Conservation (phyloP, 441 rosid genomes). For the Gossypium trilobum region DNA sequence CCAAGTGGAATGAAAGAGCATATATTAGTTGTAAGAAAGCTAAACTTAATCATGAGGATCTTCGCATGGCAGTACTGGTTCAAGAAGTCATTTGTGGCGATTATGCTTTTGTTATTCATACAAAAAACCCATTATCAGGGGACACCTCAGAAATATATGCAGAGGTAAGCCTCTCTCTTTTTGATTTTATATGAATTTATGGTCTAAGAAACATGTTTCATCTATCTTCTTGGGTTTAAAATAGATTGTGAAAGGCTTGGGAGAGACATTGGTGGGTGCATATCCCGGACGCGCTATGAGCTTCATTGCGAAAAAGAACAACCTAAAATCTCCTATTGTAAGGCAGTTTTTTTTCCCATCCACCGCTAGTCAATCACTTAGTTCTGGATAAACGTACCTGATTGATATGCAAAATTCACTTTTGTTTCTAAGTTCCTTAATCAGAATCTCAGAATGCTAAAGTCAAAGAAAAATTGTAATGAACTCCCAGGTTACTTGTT, state of each 20-base stretch:
- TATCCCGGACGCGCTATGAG: conserved; percentile 80
- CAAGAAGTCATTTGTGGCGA: conserved; percentile 72
- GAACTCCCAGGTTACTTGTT: conserved; percentile 38
- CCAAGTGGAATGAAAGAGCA: conserved; percentile 83
- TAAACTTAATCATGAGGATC: conserved; percentile 46
- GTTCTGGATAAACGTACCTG: not conserved
- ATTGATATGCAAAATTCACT: conserved; percentile 3
- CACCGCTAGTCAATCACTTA: not conserved
- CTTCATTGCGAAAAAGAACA: conserved; percentile 53
- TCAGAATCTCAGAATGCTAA: not conserved
- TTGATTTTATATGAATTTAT: not conserved
- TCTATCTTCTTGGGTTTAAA: conserved; percentile 9
- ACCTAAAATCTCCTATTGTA: conserved; percentile 51
- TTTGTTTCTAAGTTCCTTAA: not conserved
- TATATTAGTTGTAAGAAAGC: conserved; percentile 53
- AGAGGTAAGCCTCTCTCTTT: conserved; percentile 34
- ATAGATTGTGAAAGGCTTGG: conserved; percentile 78
- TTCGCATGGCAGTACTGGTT: conserved; percentile 62
- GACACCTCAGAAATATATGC: conserved; percentile 65
- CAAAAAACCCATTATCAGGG: conserved; percentile 68
- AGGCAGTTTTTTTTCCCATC: conserved; percentile 14
- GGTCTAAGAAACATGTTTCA: not conserved
- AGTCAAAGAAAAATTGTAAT: not conserved
- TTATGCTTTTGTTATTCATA: conserved; percentile 82
- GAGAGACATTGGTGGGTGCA: conserved; percentile 76